Base-by-base conservation (phyloP, 495 filamentous ascomycete species). In the Penicillium pulvis region DNA sequence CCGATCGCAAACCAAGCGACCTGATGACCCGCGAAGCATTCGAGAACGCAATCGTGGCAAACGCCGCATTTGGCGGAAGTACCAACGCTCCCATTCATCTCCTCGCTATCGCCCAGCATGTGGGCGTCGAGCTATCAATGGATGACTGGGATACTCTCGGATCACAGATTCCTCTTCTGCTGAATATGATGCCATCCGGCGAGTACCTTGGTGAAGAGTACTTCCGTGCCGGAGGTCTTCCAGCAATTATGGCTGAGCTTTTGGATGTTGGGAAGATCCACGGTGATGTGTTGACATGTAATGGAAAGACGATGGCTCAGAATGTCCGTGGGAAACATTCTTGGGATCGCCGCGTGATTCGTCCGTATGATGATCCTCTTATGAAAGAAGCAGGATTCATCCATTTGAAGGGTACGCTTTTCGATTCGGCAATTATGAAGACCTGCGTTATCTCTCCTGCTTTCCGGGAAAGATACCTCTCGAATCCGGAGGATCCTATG, bases 81-180 rank as follows among this genome's bases (percentile, higher is more conserved):
- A 83, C 81, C 0, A 84, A 84, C 53, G 81, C 81, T 1, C 80
- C 81, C 2, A 82, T 84, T 44, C 81, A 84, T 55, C 66, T 84
- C 52, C 82, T 78, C 41, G 81, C 81, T 2, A 79, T 84, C 20
- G 81, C 81, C 12, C 79, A 81, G 47, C 80, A 83, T 50, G 76
- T 81, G 28, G 81, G 80, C 5, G 74, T 84, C 1, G 69, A 77
- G 11, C 56, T 84, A 4, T 75, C 75, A 1, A 63, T 81, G 46
- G 80, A 84, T 53, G 81, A 83, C 56, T 84, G 80, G 80, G 81
- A 84, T 57, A 65, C 58, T 1, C 54, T 83, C 24, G 81, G 81
- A 19, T 79, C 78, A 45, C 64, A 68, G 7, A 72, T 83, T 24
- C 81, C 81, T 2, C 71, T 83, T 2, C 66, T 84, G 4, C 70